Base-by-base conservation (phyloP, 768 basidiomycete genomes). In the Tubosaeta brunneosetosa region DNA sequence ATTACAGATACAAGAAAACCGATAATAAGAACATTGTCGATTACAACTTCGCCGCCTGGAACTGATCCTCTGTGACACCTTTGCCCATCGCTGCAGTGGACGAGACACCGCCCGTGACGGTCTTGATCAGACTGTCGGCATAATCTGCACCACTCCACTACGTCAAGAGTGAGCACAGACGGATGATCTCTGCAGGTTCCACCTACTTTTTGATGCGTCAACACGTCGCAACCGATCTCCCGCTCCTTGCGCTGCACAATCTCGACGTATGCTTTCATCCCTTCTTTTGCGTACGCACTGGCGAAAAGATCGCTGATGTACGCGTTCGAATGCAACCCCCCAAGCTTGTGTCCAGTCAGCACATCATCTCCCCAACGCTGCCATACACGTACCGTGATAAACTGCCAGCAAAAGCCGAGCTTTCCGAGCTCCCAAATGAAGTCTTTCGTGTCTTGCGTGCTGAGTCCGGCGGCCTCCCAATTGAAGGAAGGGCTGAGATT, bases 61-160 rank as follows among this genome's bases (percentile, higher is more conserved):
- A 97, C 69, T 95, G 94, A 34, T 84, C 71, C 73, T 97, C 94
- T 0, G 94, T 97, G 29, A 95, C 93, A 51, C 95, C 95, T 61
- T 85, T 84, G 46, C 95, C 97, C 95, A 98, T 98, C n/a, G 97
- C 95, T n/a, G 94, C 82, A 10, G 95, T 98, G 44, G 92, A 94
- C 34, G 92, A 95, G 55, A 99, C 82, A 53, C 97, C 97, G 25
- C 97, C 97, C 33, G 97, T 99, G 50, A 97, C 91, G 7, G 95
- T 94, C 82, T 92, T 94, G 72, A 97, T 80, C 49, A 95, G 70
- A 57, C 82, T 85, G 70, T 97, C 94, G 33, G 89, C 88, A 61
- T 91, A 94, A 70, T 95, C 93, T 4, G 88, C 94, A 32, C 94
- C 94, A 58, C 88, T 91, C 94, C 94, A 97, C 91, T 94, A 60